These are phyloP conservation scores for Salvia miltiorrhiza DNA, from an alignment of 257 asterid genomes.

Conservation along the genomic window DNA sequence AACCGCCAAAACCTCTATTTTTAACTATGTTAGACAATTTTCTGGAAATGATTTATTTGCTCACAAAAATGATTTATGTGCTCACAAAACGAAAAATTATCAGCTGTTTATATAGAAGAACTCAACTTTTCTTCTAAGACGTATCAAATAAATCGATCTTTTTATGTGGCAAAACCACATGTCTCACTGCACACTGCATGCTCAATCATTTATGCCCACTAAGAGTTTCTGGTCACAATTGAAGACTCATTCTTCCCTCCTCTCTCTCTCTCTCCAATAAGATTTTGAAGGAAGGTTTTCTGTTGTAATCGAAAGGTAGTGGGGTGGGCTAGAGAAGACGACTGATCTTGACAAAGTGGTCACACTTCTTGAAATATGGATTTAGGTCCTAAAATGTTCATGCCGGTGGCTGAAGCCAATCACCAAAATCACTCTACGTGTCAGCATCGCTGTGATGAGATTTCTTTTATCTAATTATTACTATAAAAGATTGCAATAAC, in stretches of 20 bases:
- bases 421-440: neutral
- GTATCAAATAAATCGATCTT: neutral
- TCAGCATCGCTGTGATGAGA: neutral
- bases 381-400: neutral
- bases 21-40: no score
- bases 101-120: no score
- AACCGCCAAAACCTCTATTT: no score
- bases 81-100: neutral
- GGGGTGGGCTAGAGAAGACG: constrained; percentile 26
- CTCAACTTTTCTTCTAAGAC: no score
- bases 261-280: neutral
- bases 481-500: neutral
- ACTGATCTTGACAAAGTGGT: constrained; percentile 26
- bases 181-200: neutral
- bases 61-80: neutral
- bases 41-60: no score
- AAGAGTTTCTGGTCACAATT: constrained; percentile 16
- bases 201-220: constrained; percentile 11
- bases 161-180: constrained; percentile 6
- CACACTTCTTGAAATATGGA: neutral
- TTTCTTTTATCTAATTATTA: neutral
- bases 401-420: neutral
- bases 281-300: neutral
- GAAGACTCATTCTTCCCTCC: neutral
- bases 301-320: constrained; percentile 9